Evolutionary conservation across 352 stramenopile species (phyloP), one percentile per base, ranked within the genome.

Genomic region (Pythium rhizo-oryzae): DNA sequence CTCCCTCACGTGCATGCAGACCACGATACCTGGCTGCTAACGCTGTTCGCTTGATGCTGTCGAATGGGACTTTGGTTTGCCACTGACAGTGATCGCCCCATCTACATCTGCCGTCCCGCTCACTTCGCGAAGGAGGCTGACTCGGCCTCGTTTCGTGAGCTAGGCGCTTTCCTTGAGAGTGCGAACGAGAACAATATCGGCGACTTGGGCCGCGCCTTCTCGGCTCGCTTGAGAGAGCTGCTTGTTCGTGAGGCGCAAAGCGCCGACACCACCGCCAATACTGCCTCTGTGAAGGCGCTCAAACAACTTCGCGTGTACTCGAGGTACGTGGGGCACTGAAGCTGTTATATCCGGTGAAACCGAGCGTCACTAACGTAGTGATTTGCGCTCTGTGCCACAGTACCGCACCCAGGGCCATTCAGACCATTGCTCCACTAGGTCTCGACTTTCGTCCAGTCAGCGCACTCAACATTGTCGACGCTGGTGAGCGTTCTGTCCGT

Each of bases 371-470:
- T 33, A 33, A 33, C 28, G 28, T 6, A 7, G 28, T 33, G 28
- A 7, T 33, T 33, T 6, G 28, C 28, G 28, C 28, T 33, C 28
- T 33, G 6, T 33, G 28, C 28, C n/a, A 5, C 47, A 84, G 75
- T 51, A 82, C 77, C 16, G 73, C 70, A 1, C 75, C 75, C 15
- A 62, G 77, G 41, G 75, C 77, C 21, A 67, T 84, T 15, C 73
- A 82, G n/a, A 82, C 75, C 13, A 82, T 82, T 41, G 61, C 65
- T 28, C 66, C 71, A 2, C 67, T 84, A 5, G 77, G 73, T 2
- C 67, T 82, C 2, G 68, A 84, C 61, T 82, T 78, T 56, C 69
- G 67, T 11, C 77, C 77, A 1, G 77, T 81, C 67, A 84, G 77
- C 28, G 72, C 75, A 11, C 59, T 84, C 30, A 84, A 81, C 56